Evolutionary conservation across 2,329 filamentous ascomycete species (phyloP).

Genomic region (Phialocephala subalpina): DNA sequence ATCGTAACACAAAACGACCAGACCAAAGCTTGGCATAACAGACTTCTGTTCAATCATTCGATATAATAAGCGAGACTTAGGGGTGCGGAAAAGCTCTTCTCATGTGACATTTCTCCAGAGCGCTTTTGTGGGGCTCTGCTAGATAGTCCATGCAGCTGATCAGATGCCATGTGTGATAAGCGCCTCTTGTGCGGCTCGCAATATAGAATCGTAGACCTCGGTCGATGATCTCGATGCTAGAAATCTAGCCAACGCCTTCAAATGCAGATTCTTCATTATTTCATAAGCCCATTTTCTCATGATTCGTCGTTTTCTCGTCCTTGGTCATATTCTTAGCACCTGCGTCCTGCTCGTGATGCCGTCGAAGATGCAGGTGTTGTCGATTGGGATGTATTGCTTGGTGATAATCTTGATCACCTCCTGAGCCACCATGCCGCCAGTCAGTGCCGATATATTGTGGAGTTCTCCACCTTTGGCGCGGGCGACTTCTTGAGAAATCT

Average conservation of each 20-base stretch:
- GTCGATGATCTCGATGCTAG: slow-evolving; percentile 19
- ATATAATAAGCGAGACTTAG: slow-evolving; percentile 1
- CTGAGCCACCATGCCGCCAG: slow-evolving; percentile 94
- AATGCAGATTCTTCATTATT: slow-evolving; percentile 30
- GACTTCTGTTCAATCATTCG: slow-evolving; percentile 18
- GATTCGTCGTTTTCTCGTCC: slow-evolving; percentile 19
- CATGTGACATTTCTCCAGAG: slow-evolving; percentile 28
- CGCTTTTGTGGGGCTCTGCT: slow-evolving; percentile 29
- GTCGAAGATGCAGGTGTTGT: slow-evolving; percentile 76
- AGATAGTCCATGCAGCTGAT: slow-evolving; percentile 28
- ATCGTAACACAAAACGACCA: not conserved
- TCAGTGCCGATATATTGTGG: slow-evolving; percentile 89
- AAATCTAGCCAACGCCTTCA: slow-evolving; percentile 28
- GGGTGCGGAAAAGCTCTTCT: slow-evolving; percentile 8
- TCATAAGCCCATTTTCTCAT: slow-evolving; percentile 24
- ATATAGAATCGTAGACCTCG: slow-evolving; percentile 22
- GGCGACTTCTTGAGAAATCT: slow-evolving; percentile 71
- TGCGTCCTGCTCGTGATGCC: slow-evolving; percentile 57
- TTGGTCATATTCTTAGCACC: slow-evolving; percentile 40
- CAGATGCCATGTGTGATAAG: slow-evolving; percentile 12
- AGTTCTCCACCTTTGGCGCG: slow-evolving; percentile 85
- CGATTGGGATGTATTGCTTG: slow-evolving; percentile 75
- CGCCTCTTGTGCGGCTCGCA: slow-evolving; percentile 13
- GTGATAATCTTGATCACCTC: slow-evolving; percentile 92
- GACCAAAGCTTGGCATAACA: slow-evolving; percentile 8